Evolutionary conservation across 2,329 filamentous ascomycete species (phyloP), one percentile per base, ranked within the genome.

Genomic region (Lasiodiplodia hormozganensis): DNA sequence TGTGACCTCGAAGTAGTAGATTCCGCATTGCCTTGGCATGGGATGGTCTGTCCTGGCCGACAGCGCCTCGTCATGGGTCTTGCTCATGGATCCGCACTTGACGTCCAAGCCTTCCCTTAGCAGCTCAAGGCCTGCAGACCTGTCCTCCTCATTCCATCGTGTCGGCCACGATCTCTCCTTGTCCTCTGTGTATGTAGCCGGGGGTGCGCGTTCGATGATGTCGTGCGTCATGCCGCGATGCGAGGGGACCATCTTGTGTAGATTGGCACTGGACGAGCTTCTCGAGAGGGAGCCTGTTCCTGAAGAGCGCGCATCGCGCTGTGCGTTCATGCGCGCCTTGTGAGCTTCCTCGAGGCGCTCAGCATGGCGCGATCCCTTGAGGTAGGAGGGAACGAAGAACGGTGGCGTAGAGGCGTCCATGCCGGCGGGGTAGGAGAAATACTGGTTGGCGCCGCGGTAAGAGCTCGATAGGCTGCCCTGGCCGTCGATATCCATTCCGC

Each of bases 1-100:
- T 10, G 87, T 87, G 40, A 89, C 84, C 75, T 99, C 96, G 76
- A 89, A 99, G 78, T 99, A 99, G 79, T 97, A 99, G 69, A 99
- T 90, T 2, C 96, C 96, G 72, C 92, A 96, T 75, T 97, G 91
- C 43, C 89, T 86, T 4, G 96, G 94, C 89, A 98, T 97, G 60
- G 90, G 88, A 77, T 94, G 85, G 78, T 99, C 92, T 34, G 94
- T 88, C 68, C 96, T 89, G 69, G 97, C 89, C 14, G 92, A 88
- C 43, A 89, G 93, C 21, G 93, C 92, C 77, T 98, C 96, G 75
- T 91, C 88, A 69, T 85, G 82, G 54, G 86, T 85, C 76, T 88
- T 88, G 51, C 83, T 82, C 12, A 83, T 78, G 25, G 87, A 87
- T 51, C 79, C 81, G 74, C 88, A 89, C 69, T 85, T 84, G 68